A percentile compares a stretch with the other conserved stretches of the same genome.
Evolutionary conservation across 192 early-diverging fungal genomes (phyloP).

Genomic region (Spizellomyces punctatus): DNA sequence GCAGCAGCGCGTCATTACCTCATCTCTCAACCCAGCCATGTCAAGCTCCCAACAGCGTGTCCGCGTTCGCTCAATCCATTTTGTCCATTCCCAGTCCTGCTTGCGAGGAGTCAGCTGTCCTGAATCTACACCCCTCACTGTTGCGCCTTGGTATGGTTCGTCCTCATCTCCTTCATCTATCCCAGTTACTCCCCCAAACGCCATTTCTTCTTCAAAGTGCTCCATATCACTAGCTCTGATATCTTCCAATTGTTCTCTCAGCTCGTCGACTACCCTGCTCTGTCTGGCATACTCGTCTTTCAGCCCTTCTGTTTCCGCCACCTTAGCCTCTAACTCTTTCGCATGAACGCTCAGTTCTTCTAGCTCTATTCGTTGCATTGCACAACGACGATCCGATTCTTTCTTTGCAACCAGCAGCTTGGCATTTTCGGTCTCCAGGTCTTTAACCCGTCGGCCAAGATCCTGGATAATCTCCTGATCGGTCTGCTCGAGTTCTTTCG

Average conservation of each 20-base stretch:
- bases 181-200: background rate
- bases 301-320: background rate
- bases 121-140: too few species aligned
- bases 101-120: background rate
- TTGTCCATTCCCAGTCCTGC: conserved; percentile 42
- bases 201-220: conserved; percentile 4
- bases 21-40: conserved; percentile 36
- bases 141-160: background rate
- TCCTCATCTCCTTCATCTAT: background rate
- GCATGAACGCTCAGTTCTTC: background rate
- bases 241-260: conserved; percentile 45
- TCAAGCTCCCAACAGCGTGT: conserved; percentile 42
- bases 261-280: conserved; percentile 27
- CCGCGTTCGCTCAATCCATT: conserved; percentile 40
- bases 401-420: conserved; percentile 6
- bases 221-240: conserved; percentile 12
- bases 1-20: conserved; percentile 19
- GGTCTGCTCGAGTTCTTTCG: background rate
- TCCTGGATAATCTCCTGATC: conserved; percentile 27
- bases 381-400: conserved; percentile 2
- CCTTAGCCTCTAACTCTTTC: conserved; percentile 1
- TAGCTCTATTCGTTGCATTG: conserved; percentile 20
- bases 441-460: conserved; percentile 5
- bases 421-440: conserved; percentile 22
- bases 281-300: conserved; percentile 8